Evolutionary conservation across 495 filamentous ascomycete species (phyloP), one percentile per base, ranked within the genome.

Genomic region (Neurospora sublineolata): DNA sequence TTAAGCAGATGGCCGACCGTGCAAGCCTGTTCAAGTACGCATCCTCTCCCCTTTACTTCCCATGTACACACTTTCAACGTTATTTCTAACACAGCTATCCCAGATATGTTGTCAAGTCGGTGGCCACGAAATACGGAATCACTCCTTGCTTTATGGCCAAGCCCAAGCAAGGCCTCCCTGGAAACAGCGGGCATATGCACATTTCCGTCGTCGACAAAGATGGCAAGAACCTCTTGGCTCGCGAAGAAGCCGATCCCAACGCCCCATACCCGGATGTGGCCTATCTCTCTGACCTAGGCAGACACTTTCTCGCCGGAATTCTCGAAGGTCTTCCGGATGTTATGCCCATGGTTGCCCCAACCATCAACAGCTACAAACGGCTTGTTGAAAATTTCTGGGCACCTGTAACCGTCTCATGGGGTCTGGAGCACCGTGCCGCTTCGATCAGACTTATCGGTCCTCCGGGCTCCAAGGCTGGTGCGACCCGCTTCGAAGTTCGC

Each of bases 91-190:
- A 38, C 7, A 37, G n/a, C 42, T 23, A 69, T 90, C 88, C 79
- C 58, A 75, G 73, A 36, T 94, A 95, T 73, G 88, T 91, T 6
- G 93, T 96, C 69, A 97, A 96, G 80, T 91, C 92, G 1, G 85
- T 97, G 37, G 93, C 91, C 18, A 91, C 86, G 60, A 92, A 92
- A 78, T 90, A 92, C 80, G 93, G 93, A 60, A 97, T 98, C 76
- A 97, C 92, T 0, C 95, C 95, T 1, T 94, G 93, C 78, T 99
- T 99, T 83, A 99, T 99, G 95, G 95, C 95, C n/a, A 99, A 98
- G 79, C 95, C 95, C 5, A 88, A 90, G 60, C 87, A 95, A 75
- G 93, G 93, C 0, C 82, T 98, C 0, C 95, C 95, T 0, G 95
- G 95, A 10, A 97, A 97, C 79, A 93, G 89, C 60, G 95, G 95